These are phyloP conservation scores for Saccharomycopsis selenospora DNA, from an alignment of 805 yeast genomes.

Conservation along the genomic window DNA sequence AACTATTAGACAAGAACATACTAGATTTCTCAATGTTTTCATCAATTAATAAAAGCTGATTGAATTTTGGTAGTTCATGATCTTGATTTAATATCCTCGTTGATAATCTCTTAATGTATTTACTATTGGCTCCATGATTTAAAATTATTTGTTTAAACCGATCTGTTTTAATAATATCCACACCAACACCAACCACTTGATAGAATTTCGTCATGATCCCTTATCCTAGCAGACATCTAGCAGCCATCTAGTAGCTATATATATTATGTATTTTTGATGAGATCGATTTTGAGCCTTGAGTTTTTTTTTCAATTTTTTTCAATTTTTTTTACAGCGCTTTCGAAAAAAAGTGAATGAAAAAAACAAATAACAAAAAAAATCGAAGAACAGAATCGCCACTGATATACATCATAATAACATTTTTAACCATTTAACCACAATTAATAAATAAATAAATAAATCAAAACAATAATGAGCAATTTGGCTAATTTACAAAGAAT, in stretches of 20 bases:
- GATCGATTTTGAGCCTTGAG: too few relatives aligned
- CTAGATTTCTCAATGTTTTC: neutral
- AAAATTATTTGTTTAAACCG: conserved; percentile 10
- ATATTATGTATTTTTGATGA: too few relatives aligned
- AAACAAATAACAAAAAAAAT: too few relatives aligned
- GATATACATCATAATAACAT: too few relatives aligned
- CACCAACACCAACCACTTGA: conserved; percentile 15
- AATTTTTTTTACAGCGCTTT: too few relatives aligned
- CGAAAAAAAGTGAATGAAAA: too few relatives aligned
- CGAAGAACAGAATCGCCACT: too few relatives aligned
- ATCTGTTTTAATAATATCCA: conserved; percentile 11
- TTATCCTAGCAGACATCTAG: too few relatives aligned
- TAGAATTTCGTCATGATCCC: conserved; percentile 1
- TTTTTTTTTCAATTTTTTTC: too few relatives aligned
- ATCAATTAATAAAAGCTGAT: neutral
- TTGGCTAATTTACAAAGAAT: conserved; percentile 30
- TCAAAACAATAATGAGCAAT: conserved; percentile 8
- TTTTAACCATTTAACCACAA: too few relatives aligned
- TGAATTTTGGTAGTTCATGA: neutral
- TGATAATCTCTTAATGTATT: conserved; percentile 11
- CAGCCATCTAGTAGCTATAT: too few relatives aligned
- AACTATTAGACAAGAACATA: conserved; percentile 27
- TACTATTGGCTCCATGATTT: conserved; percentile 6
- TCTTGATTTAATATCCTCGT: conserved; percentile 9
- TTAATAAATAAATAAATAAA: too few relatives aligned